Evolutionary conservation across 1,284 basidiomycete species (phyloP), one percentile per base, ranked within the genome.

Genomic region (Tylopilus microsporus): DNA sequence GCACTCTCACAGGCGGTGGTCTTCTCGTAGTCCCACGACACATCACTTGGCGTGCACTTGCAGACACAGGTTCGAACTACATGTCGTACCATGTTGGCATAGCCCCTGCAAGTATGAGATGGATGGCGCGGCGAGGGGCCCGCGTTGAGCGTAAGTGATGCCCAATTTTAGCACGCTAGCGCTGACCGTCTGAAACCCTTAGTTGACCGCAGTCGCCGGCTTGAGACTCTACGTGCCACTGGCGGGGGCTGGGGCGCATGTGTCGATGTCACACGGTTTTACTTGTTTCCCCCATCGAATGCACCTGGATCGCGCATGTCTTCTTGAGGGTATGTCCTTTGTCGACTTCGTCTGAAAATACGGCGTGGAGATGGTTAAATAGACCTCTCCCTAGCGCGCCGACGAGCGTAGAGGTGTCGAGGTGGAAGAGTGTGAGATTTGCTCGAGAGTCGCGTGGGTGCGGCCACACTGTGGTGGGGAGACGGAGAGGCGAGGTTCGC

Each of bases 241-340:
- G 3, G 7, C 25, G 25, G 25, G 42, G 42, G 42, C 18, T 32
- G 30, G 30, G 30, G 18, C n/a, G n/a, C 42, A n/a, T n/a, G 16
- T 12, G 43, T n/a, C 41, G 18, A 9, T 12, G 8, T 42, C 41
- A n/a, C 41, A 7, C 6, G 8, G 12, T 42, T 42, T 42, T 18
- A 42, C 16, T 8, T 32, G 7, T 32, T 32, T 32, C 30, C 8
- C 9, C n/a, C 25, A 25, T 81, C 80, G 72, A 92, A 94, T 5
- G 77, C 75, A 15, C 79, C 74, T 13, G 79, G 76, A 42, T 73
- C 55, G 75, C 82, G 74, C 77, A 82, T 60, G 68, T 77, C 71
- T 76, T 92, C 89, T 70, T 94, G 92, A 0, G 93, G 92, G 72
- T 95, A 95, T 6, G 92, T 92, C 64, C 93, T 66, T 83, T 80